Evolutionary conservation across 441 rosid species (phyloP), one percentile per base, ranked within the genome.

Genomic region (Pelargonium citronellum): DNA sequence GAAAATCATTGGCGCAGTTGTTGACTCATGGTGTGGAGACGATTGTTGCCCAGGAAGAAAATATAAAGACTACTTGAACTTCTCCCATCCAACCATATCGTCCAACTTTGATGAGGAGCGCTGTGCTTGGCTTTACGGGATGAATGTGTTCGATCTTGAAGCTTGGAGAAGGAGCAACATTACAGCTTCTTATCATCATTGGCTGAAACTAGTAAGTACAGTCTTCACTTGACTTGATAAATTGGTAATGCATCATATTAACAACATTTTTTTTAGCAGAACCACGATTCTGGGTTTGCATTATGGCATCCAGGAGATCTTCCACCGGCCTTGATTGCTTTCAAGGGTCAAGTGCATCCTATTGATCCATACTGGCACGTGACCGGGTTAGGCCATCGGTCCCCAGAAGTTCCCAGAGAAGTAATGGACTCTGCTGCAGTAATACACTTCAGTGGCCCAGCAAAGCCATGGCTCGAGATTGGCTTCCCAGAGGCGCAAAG

Each of bases 381-480:
- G 27, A 83, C 87, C 39, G 97, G 91, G 58, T 73, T 94, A 73
- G 98, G 98, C 16, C 75, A 83, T 73, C 82, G 83, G 62, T 76
- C 79, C 44, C 64, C 79, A 0, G 80, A 86, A 17, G 44, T 71
- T 41, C 44, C 64, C 55, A 70, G 74, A 68, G 84, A 78, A 63
- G 72, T 71, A 37, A 17, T 87, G 39, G 83, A 86, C 72, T 73
- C 85, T 71, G 95, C 95, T 15, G 88, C 90, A 0, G 89, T 91
- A 76, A 69, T 94, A 82, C 98, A 94, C 84, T 94, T 89, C 73
- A 90, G 86, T 55, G 97, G 97, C 67, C 98, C 97, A 39, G 97
- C 96, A 30, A 94, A 94, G 76, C 97, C 98, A n/a, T 94, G 98
- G 98, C 89, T 94, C 7, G 93, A 88, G 81, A 87, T 91, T 12